A percentile compares a stretch with the other conserved stretches of the same genome.
Conservation (phyloP, 768 basidiomycete genomes). For the Rhizopogon salebrosus region DNA sequence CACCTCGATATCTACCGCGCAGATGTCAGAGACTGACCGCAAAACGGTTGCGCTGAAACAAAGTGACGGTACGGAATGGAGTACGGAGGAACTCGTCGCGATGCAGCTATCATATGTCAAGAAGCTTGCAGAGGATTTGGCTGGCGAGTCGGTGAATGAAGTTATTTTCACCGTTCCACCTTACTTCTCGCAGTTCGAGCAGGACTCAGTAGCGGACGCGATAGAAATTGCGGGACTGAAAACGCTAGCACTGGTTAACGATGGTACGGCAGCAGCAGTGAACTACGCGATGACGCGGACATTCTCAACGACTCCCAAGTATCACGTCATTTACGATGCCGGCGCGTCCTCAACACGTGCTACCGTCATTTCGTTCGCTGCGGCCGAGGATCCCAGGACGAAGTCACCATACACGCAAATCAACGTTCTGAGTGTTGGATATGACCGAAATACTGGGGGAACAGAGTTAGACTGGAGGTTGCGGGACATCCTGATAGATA, state of each 20-base stretch:
- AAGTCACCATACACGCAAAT: conserved; percentile 61
- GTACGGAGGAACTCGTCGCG: conserved; percentile 84
- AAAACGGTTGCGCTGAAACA: conserved; percentile 56
- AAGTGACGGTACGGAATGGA: conserved; percentile 67
- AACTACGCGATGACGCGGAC: conserved; percentile 97
- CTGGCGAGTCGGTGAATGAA: conserved; percentile 75
- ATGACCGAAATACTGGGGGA: conserved; percentile 71
- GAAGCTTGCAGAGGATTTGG: conserved; percentile 73
- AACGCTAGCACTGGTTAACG: conserved; percentile 81
- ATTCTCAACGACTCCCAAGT: conserved; percentile 66
- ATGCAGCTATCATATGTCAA: conserved; percentile 94
- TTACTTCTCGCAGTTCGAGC: conserved; percentile 86
- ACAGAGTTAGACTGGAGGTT: conserved; percentile 81
- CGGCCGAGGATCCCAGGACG: conserved; percentile 42
- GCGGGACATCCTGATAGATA: conserved; percentile 71
- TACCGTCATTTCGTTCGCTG: conserved; percentile 66
- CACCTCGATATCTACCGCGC: conserved; percentile 48
- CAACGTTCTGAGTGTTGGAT: conserved; percentile 76
- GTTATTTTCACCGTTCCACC: conserved; percentile 88
- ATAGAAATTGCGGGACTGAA: conserved; percentile 86
- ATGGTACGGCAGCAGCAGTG: conserved; percentile 91
- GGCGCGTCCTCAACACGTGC: conserved; percentile 81
- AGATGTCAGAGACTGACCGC: conserved; percentile 49
- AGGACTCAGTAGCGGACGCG: conserved; percentile 88
- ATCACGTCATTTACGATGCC: conserved; percentile 92